Conservation (phyloP, 805 yeast genomes). For the Priceomyces medius region DNA sequence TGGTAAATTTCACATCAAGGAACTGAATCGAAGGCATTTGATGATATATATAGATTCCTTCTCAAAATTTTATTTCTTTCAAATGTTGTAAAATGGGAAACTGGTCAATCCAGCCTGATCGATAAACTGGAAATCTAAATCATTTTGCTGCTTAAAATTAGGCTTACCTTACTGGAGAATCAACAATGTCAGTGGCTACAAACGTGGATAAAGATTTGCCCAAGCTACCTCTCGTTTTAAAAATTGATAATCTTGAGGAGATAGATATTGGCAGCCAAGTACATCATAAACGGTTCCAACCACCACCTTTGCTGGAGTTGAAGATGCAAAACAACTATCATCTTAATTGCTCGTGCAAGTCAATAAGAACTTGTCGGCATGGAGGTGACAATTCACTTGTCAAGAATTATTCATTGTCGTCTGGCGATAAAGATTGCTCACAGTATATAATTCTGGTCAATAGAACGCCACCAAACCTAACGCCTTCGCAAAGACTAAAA, state of each 20-base stretch:
- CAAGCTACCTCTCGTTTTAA: constrained; percentile 8
- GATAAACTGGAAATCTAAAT: no score
- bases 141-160: no score
- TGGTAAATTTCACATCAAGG: not conserved
- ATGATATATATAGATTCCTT: not conserved
- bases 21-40: not conserved
- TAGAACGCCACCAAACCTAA: constrained; percentile 24
- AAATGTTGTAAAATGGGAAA: no score
- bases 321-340: not conserved
- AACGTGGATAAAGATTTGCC: constrained; percentile 7
- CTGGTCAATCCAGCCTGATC: no score
- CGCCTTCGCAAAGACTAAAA: constrained; percentile 31
- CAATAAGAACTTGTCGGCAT: constrained; percentile 8
- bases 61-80: not conserved
- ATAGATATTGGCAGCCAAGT: not conserved
- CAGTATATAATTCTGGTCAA: constrained; percentile 21
- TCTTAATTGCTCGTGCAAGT: not conserved
- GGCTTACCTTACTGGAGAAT: not conserved
- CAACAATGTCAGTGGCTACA: constrained; percentile 9
- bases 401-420: not conserved
- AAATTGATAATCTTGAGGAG: constrained; percentile 11
- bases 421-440: not conserved
- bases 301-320: not conserved
- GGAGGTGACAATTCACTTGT: constrained; percentile 6
- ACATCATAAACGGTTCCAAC: not conserved